Conservation (phyloP, 1,139 yeast species). For the Pichia sp. region DNA sequence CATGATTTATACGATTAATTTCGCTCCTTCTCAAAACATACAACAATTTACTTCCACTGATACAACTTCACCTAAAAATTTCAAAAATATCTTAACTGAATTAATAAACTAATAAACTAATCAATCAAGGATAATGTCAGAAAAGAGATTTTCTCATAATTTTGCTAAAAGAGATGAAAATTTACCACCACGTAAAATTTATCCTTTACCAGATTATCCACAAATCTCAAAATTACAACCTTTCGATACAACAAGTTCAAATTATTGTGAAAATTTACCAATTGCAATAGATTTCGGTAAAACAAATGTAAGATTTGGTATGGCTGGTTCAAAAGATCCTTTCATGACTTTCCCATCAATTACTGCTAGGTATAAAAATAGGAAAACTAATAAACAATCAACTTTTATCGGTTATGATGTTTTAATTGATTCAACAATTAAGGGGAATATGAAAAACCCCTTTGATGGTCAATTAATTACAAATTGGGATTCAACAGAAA, state of each 20-base stretch:
- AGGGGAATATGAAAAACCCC: slow-evolving; percentile 67
- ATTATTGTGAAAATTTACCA: slow-evolving; percentile 52
- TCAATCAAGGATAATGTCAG: slow-evolving; percentile 1
- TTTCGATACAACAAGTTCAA: slow-evolving; percentile 27
- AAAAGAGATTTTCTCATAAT: slow-evolving; percentile 11
- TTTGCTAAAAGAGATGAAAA: slow-evolving; percentile 15
- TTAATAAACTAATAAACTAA: too few relatives aligned
- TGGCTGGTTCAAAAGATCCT: slow-evolving; percentile 48
- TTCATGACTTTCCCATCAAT: slow-evolving; percentile 61
- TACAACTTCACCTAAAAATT: too few relatives aligned
- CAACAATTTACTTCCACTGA: too few relatives aligned
- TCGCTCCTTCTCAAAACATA: too few relatives aligned
- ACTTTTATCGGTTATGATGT: slow-evolving; percentile 82
- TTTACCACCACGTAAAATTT: slow-evolving; percentile 44
- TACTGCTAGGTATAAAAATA: slow-evolving; percentile 69
- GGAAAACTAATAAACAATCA: slow-evolving; percentile 56
- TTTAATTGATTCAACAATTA: slow-evolving; percentile 59
- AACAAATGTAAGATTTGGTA: slow-evolving; percentile 63
- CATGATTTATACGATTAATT: too few relatives aligned
- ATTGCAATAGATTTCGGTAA: slow-evolving; percentile 82
- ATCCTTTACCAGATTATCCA: slow-evolving; percentile 35
- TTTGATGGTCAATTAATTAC: slow-evolving; percentile 82
- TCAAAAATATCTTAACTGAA: too few relatives aligned
- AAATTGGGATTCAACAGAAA: slow-evolving; percentile 90
- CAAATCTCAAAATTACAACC: slow-evolving; percentile 50